These are phyloP conservation scores for Castanea mollissima DNA, from an alignment of 306 rosid genomes.

Conservation along the genomic window DNA sequence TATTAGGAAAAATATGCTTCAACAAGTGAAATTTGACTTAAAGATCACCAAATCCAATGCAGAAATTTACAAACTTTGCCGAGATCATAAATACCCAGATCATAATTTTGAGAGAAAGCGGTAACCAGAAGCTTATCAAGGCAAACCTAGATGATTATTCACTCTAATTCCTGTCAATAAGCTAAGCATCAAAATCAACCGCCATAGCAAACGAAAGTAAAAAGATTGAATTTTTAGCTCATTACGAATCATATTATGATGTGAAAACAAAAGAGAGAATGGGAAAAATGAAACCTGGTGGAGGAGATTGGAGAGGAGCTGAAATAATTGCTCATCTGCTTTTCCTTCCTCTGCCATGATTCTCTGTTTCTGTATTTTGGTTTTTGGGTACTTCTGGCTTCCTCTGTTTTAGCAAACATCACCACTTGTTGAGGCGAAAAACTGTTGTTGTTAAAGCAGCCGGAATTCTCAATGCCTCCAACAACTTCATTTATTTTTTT, in stretches of 20 bases:
- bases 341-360: conserved; percentile 63
- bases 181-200: not conserved
- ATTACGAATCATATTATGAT: not conserved
- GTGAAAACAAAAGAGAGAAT: not conserved
- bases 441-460: too few relatives aligned
- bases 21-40: not conserved
- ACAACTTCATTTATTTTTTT: too few relatives aligned
- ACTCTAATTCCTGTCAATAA: not conserved
- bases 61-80: conserved; percentile 6
- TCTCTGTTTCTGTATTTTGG: not conserved
- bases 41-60: conserved; percentile 9
- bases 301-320: conserved; percentile 78
- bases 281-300: conserved; percentile 46
- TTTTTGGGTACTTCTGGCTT: not conserved
- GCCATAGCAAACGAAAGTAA: not conserved
- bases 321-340: conserved; percentile 67
- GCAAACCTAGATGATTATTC: not conserved
- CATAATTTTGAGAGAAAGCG: conserved; percentile 3
- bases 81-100: conserved; percentile 1
- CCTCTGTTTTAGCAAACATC: not conserved
- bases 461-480: too few relatives aligned
- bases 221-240: not conserved
- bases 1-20: not conserved
- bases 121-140: not conserved
- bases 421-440: not conserved